A percentile compares a stretch with the other conserved stretches of the same genome.
phyloP scores from a whole-genome alignment of 23 red algal genomes.

The Gracilaria domingensis region DNA sequence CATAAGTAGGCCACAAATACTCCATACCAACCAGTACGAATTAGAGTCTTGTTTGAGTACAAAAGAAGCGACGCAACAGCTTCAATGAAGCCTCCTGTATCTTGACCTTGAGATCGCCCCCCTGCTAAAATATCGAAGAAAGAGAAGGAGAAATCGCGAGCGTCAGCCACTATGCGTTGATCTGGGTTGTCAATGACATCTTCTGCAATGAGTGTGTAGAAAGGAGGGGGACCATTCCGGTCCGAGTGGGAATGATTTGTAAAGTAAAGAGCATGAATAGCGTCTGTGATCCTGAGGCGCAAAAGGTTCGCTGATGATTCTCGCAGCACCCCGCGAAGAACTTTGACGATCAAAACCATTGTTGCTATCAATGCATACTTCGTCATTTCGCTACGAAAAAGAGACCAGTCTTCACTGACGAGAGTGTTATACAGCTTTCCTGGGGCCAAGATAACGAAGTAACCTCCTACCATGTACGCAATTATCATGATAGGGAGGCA shows the following conservation, averaged over 20 bases:
- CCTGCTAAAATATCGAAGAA: constrained; percentile 73
- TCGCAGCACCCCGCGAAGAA: constrained; percentile 52
- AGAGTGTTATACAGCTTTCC: constrained; percentile 76
- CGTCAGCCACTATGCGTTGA: constrained; percentile 85
- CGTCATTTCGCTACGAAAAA: constrained; percentile 40
- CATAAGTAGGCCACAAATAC: constrained; percentile 74
- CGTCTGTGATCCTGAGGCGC: constrained; percentile 42
- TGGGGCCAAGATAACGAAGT: constrained; percentile 70
- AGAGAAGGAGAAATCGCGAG: constrained; percentile 43
- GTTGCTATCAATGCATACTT: constrained; percentile 42
- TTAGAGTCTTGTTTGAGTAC: constrained; percentile 56
- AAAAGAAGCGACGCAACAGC: constrained; percentile 58
- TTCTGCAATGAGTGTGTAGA: constrained; percentile 40
- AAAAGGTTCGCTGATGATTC: constrained; percentile 58
- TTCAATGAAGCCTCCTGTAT: constrained; percentile 85
- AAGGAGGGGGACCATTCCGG: constrained; percentile 23
- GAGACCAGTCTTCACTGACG: constrained; percentile 67
- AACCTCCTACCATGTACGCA: constrained; percentile 60
- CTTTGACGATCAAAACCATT: constrained; percentile 43
- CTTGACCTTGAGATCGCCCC: constrained; percentile 24
- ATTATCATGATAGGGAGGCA: constrained; percentile 56
- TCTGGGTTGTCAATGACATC: constrained; percentile 75
- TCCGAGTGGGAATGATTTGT: neutral
- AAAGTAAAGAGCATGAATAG: constrained; percentile 61
- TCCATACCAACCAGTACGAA: constrained; percentile 72